These are phyloP conservation scores for Cryptococcus sp. DNA, from an alignment of 1,284 basidiomycete species.

Conservation along the genomic window DNA sequence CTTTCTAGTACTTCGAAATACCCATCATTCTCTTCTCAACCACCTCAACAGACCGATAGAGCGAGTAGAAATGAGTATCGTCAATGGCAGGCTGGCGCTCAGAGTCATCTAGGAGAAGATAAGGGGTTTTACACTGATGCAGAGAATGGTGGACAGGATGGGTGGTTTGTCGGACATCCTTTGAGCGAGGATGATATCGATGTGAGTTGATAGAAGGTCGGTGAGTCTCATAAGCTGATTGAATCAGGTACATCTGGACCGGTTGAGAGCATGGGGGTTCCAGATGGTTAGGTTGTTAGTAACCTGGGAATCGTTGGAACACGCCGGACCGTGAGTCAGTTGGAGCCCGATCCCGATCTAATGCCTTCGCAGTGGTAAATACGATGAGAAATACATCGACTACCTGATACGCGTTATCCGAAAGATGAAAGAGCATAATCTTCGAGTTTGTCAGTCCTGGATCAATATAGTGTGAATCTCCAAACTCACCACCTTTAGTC, in stretches of 20 bases:
- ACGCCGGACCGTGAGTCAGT: slow-evolving; percentile 79
- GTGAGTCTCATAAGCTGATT: slow-evolving; percentile 3
- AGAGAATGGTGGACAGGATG: slow-evolving; percentile 30
- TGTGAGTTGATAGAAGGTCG: slow-evolving; percentile 12
- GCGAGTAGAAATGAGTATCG: slow-evolving; percentile 15
- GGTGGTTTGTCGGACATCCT: slow-evolving; percentile 33
- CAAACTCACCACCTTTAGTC: slow-evolving; percentile 9
- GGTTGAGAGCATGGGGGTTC: slow-evolving; percentile 88
- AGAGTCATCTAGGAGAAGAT: slow-evolving; percentile 17
- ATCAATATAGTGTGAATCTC: background rate
- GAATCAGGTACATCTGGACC: slow-evolving; percentile 67
- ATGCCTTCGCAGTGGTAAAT: slow-evolving; percentile 62
- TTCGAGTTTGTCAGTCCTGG: slow-evolving; percentile 59
- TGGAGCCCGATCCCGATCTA: background rate
- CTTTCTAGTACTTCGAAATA: slow-evolving; percentile 82
- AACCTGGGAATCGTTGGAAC: slow-evolving; percentile 92
- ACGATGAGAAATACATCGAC: slow-evolving; percentile 86
- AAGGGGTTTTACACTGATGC: slow-evolving; percentile 50
- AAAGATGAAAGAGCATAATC: slow-evolving; percentile 87
- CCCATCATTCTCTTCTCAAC: slow-evolving; percentile 55
- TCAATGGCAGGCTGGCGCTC: slow-evolving; percentile 11
- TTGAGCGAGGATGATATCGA: slow-evolving; percentile 23
- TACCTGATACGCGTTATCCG: slow-evolving; percentile 79
- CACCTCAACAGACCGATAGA: slow-evolving; percentile 12
- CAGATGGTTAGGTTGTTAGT: slow-evolving; percentile 83